A percentile compares a stretch with the other conserved stretches of the same genome.
Conservation (phyloP, 345 rosid genomes). For the Chamaenerion angustifolium region DNA sequence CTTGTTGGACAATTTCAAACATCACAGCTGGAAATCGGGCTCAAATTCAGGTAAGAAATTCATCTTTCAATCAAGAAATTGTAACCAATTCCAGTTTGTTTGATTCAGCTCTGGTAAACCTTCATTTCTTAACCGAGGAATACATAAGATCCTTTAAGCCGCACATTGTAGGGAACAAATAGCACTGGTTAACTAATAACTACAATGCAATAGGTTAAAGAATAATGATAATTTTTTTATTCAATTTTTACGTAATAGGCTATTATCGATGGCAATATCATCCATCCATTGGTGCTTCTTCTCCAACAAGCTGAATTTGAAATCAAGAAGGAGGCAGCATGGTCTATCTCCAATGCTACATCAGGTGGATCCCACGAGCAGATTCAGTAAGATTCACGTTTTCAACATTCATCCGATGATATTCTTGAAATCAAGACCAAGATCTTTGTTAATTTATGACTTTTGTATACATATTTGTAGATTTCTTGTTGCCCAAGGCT, state of each 20-base stretch:
- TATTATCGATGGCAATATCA: conserved; percentile 51
- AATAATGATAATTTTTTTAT: neutral
- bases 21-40: conserved; percentile 65
- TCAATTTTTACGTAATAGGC: conserved; percentile 25
- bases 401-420: too few relatives aligned
- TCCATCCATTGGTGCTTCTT: conserved; percentile 61
- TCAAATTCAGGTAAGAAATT: conserved; percentile 57
- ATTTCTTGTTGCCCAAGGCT: conserved; percentile 55
- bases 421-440: too few relatives aligned
- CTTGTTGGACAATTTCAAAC: conserved; percentile 90
- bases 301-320: conserved; percentile 76
- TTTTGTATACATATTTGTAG: conserved; percentile 16
- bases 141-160: too few relatives aligned
- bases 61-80: neutral
- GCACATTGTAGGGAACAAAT: too few relatives aligned
- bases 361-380: conserved; percentile 83
- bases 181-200: too few relatives aligned
- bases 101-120: too few relatives aligned
- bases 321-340: conserved; percentile 80
- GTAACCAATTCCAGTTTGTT: neutral
- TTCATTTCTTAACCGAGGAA: too few relatives aligned
- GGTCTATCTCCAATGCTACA: conserved; percentile 86
- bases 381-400: conserved; percentile 39
- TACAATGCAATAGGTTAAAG: too few relatives aligned
- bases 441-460: too few relatives aligned